phyloP scores from a whole-genome alignment of 2,329 filamentous ascomycete species.

The Coniella vitis region DNA sequence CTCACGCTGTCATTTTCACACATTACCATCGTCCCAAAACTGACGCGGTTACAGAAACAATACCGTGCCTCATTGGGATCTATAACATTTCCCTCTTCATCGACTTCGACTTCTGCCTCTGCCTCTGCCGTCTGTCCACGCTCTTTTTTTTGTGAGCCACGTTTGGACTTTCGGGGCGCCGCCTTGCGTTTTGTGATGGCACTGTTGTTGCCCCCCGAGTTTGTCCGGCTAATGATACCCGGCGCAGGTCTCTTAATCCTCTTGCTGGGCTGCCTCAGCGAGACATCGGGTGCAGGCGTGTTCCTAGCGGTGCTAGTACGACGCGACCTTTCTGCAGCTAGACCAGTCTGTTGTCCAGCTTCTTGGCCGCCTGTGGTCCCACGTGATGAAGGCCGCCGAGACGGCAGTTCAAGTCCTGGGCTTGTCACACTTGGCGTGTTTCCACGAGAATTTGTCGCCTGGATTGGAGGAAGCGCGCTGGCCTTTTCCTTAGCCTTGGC shows the following conservation, averaged over 20 bases:
- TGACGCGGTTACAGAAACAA: constrained; percentile 72
- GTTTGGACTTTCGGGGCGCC: constrained; percentile 56
- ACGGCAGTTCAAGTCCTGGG: constrained; percentile 28
- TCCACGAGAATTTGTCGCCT: constrained; percentile 18
- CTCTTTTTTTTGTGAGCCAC: constrained; percentile 37
- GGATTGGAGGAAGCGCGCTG: constrained; percentile 6
- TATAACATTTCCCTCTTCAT: constrained; percentile 62
- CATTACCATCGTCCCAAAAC: constrained; percentile 75
- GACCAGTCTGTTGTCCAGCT: constrained; percentile 32
- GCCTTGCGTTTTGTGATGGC: constrained; percentile 68
- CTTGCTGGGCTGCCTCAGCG: constrained; percentile 38
- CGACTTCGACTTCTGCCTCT: constrained; percentile 52
- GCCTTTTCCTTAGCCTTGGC: constrained; percentile 17
- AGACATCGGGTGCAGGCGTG: constrained; percentile 46
- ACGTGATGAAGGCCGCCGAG: constrained; percentile 44
- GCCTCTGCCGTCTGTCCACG: constrained; percentile 30
- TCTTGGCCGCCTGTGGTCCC: constrained; percentile 43
- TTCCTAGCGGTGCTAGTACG: constrained; percentile 51
- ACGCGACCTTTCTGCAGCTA: constrained; percentile 47
- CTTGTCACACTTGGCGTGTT: constrained; percentile 23
- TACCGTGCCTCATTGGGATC: constrained; percentile 72
- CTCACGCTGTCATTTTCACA: constrained; percentile 74
- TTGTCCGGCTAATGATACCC: constrained; percentile 60
- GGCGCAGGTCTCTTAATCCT: constrained; percentile 65
- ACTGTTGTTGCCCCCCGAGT: constrained; percentile 49